Base-by-base conservation (phyloP, 2,329 filamentous ascomycete genomes). In the Grosmannia huntii region DNA sequence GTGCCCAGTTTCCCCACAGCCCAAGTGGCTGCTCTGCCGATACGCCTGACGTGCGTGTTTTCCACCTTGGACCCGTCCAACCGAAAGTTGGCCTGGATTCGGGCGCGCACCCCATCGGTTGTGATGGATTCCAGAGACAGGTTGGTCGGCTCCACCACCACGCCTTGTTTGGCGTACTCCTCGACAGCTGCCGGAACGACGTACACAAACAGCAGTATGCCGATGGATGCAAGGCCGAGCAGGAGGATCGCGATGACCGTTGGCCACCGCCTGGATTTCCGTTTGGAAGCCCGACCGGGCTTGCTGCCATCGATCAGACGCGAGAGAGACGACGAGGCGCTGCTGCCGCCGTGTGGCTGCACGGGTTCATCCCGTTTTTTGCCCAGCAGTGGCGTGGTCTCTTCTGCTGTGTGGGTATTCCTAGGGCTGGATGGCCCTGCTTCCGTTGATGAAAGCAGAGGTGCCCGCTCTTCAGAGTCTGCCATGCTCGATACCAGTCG, bases 101-200 rank as follows among this genome's bases (percentile, higher is more conserved):
- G 84, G 36, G 89, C 87, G 61, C 80, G 82, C 10, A 96, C 81
- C 14, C 94, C 92, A 60, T 85, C 79, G 9, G 82, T 68, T 0
- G 90, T 96, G 63, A 96, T 87, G 2, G 87, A 89, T 66, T 94
- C 87, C 60, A 99, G 84, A 1, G 90, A 90, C 23, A 99, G 73
- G 64, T 85, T 87, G 6, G 86, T 90, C 2, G 94, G 89, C 67
- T 91, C 83, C 63, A 99, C 81, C 21, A 92, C 83, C 27, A 86
- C 79, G 3, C 91, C 89, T 69, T 91, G 79, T 71, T 92, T 86
- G 54, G 87, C 89, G 71, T 99, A 99, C 68, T 41, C 81, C 71
- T 95, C 84, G 12, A 95, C 82, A 9, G 86, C 82, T 19, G 86
- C 84, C 2, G 92, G 91, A 0, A 87, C 82, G 57, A 95, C 80